Conservation (phyloP, 768 basidiomycete genomes). For the Tricholoma bakamatsutake region DNA sequence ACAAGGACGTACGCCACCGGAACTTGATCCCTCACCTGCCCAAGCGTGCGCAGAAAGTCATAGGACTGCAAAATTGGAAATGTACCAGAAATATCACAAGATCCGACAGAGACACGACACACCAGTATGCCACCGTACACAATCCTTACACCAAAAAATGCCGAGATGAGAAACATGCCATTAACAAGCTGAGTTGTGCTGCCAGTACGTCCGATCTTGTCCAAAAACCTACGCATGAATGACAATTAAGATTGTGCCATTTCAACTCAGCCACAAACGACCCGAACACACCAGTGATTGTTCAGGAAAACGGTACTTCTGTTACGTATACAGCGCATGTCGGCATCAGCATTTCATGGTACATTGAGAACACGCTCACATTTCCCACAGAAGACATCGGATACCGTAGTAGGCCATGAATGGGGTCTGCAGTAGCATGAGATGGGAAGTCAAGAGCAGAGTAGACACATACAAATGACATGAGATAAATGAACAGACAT, state of each 20-base stretch:
- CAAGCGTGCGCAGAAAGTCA: slow-evolving; percentile 58
- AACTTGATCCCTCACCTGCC: slow-evolving; percentile 47
- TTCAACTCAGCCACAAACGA: background rate
- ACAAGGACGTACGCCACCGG: slow-evolving; percentile 43
- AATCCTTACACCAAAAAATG: slow-evolving; percentile 69
- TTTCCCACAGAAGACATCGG: slow-evolving; percentile 80
- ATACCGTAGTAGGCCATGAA: slow-evolving; percentile 77
- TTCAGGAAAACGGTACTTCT: slow-evolving; percentile 86
- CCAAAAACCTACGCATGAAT: slow-evolving; percentile 51
- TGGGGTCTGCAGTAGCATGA: slow-evolving; percentile 40
- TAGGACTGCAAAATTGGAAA: slow-evolving; percentile 42
- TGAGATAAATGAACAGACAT: slow-evolving; percentile 59
- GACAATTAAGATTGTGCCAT: background rate
- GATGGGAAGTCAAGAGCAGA: slow-evolving; percentile 2
- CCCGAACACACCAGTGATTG: slow-evolving; percentile 64
- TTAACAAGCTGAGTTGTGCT: slow-evolving; percentile 64
- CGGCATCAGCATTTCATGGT: slow-evolving; percentile 1
- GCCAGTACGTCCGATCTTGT: slow-evolving; percentile 72
- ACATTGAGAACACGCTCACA: slow-evolving; percentile 32
- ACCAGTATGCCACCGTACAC: slow-evolving; percentile 59
- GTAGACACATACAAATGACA: slow-evolving; percentile 56
- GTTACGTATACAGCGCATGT: background rate
- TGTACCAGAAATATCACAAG: background rate
- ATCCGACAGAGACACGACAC: slow-evolving; percentile 11
- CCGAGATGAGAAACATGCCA: slow-evolving; percentile 55